Conservation (phyloP, 495 filamentous ascomycete species). For the Podospora australis region DNA sequence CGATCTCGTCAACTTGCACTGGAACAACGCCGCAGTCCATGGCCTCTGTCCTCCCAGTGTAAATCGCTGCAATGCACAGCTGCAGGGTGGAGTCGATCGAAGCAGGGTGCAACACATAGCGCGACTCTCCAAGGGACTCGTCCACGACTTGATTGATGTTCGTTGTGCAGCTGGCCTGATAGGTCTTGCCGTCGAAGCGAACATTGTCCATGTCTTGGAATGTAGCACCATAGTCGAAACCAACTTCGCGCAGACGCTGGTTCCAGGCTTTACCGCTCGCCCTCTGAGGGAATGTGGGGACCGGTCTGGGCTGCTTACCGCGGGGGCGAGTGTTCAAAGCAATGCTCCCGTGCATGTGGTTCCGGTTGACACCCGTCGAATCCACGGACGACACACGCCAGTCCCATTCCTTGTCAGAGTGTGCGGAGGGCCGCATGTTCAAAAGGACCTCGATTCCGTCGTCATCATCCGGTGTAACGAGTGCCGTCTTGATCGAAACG, state of each 20-base stretch:
- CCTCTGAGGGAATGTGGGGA: conserved; percentile 15
- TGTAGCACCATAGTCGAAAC: conserved; percentile 33
- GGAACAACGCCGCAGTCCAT: too few relatives aligned
- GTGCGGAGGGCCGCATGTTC: conserved; percentile 11
- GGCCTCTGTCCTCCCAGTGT: too few relatives aligned
- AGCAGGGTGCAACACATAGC: conserved; percentile 35
- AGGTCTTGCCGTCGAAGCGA: conserved; percentile 20
- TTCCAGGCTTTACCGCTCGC: conserved; percentile 27
- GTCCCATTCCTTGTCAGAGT: background rate
- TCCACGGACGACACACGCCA: conserved; percentile 1
- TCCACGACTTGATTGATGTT: conserved; percentile 18
- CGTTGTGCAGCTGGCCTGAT: conserved; percentile 13
- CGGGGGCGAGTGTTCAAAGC: conserved; percentile 12
- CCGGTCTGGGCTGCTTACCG: background rate
- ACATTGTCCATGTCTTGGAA: conserved; percentile 29
- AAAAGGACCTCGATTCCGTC: conserved; percentile 21
- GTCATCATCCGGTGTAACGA: conserved; percentile 27
- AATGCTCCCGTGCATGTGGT: conserved; percentile 21
- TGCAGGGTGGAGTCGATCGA: conserved; percentile 33
- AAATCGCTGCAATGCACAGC: too few relatives aligned
- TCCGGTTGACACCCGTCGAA: conserved; percentile 11
- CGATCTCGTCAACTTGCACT: too few relatives aligned
- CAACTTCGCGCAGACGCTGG: conserved; percentile 26
- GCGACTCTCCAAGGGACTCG: conserved; percentile 26
- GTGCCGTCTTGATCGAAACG: conserved; percentile 35